Base-by-base conservation (phyloP, 1,284 basidiomycete species). In the Vanrija sp. region DNA sequence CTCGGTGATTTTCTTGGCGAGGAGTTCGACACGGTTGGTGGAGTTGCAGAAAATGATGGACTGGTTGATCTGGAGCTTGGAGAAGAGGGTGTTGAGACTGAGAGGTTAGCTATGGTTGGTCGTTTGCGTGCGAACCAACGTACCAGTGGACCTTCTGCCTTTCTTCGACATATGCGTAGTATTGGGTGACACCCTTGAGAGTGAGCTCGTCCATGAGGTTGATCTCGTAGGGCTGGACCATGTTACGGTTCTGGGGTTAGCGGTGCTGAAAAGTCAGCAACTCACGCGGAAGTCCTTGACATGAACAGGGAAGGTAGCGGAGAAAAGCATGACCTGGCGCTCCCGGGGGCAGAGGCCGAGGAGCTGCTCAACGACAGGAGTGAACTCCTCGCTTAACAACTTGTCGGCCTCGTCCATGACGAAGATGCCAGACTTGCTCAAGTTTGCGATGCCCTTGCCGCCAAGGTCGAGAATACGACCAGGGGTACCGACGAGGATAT, bases 161-260 rank as follows among this genome's bases (percentile, higher is more conserved):
- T 76, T 98, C 95, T 79, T 98, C 95, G 72, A 98, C 91, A 76
- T 93, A 98, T 64, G 95, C 95, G 74, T 98, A 98, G 78, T 96
- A 98, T 82, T 98, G 95, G 28, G 95, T 98, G 52, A 98, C 96
- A 83, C 95, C 95, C 67, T 91, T 91, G 53, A 98, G 82, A 38
- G 95, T 98, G 63, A 98, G 86, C 82, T 98, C 95, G 72, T 98
- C 96, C 96, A 98, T 98, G 74, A 98, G 86, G 79, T 98, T 98
- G 80, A 98, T 96, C 78, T 97, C 93, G 78, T 96, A 89, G 8
- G 95, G 93, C 63, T 88, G 86, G 62, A 85, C 86, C 95, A 98
- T 98, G 81, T 98, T 90, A 78, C 96, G 95, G 73, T 97, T 94
- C 91, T 94, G 64, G n/a, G 48, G 38, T 39, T 39, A 50, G 40